Evolutionary conservation across 176 grass and related monocot genomes (phyloP).

Genomic region (Eremochloa ophiuroides): DNA sequence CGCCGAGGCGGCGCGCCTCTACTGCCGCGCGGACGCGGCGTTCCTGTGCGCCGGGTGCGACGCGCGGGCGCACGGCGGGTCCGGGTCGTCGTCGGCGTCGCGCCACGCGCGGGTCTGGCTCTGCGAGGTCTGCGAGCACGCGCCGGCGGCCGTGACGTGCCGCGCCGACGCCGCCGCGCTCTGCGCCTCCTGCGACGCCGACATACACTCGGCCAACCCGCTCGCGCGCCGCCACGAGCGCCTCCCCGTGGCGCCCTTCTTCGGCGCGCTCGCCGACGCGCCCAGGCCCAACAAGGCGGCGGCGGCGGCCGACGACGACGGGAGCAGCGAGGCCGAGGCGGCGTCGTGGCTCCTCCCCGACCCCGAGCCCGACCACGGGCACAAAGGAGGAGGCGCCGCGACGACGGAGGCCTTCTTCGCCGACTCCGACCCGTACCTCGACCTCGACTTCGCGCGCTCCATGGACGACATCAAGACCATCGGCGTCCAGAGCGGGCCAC

Average conservation of each 20-base stretch:
- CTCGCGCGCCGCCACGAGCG: conserved; percentile 71
- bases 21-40: conserved; percentile 51
- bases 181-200: conserved; percentile 58
- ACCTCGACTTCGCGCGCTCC: conserved; percentile 59
- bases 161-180: conserved; percentile 66
- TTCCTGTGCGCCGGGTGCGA: conserved; percentile 77
- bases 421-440: conserved; percentile 49
- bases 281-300: conserved; percentile 38
- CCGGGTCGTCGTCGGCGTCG: no score
- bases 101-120: conserved; percentile 70
- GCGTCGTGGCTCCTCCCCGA: conserved; percentile 63
- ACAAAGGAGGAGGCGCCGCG: conserved; percentile 12
- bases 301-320: conserved; percentile 21
- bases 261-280: conserved; percentile 39
- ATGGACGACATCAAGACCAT: conserved; percentile 56
- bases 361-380: conserved; percentile 36
- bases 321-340: conserved; percentile 60
- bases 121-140: conserved; percentile 76
- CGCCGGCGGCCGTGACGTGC: conserved; percentile 62
- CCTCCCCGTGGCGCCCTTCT: conserved; percentile 58
- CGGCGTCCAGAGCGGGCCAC: conserved; percentile 19
- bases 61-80: conserved; percentile 43
- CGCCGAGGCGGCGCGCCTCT: conserved; percentile 41
- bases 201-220: conserved; percentile 89
- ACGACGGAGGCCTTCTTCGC: conserved; percentile 33